These are phyloP conservation scores for Pythium aquatile DNA, from an alignment of 352 stramenopile species.

Conservation along the genomic window DNA sequence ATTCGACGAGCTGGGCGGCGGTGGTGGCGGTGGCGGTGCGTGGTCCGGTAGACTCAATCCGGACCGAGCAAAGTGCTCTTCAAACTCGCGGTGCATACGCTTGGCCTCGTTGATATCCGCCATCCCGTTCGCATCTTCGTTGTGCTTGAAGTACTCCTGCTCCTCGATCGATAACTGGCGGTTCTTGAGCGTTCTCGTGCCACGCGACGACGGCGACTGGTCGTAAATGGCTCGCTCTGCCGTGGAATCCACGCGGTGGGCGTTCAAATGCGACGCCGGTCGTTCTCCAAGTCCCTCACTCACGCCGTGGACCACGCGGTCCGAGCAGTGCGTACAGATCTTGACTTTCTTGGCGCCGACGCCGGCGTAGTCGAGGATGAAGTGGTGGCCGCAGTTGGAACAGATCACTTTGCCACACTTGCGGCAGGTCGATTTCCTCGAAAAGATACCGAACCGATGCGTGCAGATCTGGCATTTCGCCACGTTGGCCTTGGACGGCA, in stretches of 20 bases:
- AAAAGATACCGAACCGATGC: conserved; percentile 58
- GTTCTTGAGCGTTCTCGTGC: conserved; percentile 21
- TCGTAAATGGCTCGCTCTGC: conserved; percentile 43
- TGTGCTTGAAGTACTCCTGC: conserved; percentile 52
- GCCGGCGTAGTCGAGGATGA: conserved; percentile 48
- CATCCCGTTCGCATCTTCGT: conserved; percentile 46
- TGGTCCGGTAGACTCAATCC: neutral
- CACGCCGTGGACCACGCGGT: conserved; percentile 33
- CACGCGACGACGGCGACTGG: conserved; percentile 29
- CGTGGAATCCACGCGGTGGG: conserved; percentile 19
- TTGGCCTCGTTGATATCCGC: conserved; percentile 66
- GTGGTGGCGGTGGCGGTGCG: neutral
- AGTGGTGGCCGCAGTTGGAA: conserved; percentile 50
- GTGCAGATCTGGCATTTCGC: conserved; percentile 51
- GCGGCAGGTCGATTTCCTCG: conserved; percentile 61
- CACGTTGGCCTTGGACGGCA: conserved; percentile 48
- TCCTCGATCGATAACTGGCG: conserved; percentile 50
- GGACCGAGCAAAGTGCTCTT: conserved; percentile 41
- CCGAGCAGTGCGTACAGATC: conserved; percentile 65
- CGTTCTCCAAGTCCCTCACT: neutral
- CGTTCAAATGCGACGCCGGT: conserved; percentile 14
- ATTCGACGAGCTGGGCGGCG: neutral
- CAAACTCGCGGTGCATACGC: conserved; percentile 64
- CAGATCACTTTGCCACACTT: conserved; percentile 80
- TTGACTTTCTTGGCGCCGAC: conserved; percentile 59